Percentiles rank a stretch among this genome's conserved stretches.
phyloP scores from a whole-genome alignment of 2,329 filamentous ascomycete species.

The Alternaria burnsii region DNA sequence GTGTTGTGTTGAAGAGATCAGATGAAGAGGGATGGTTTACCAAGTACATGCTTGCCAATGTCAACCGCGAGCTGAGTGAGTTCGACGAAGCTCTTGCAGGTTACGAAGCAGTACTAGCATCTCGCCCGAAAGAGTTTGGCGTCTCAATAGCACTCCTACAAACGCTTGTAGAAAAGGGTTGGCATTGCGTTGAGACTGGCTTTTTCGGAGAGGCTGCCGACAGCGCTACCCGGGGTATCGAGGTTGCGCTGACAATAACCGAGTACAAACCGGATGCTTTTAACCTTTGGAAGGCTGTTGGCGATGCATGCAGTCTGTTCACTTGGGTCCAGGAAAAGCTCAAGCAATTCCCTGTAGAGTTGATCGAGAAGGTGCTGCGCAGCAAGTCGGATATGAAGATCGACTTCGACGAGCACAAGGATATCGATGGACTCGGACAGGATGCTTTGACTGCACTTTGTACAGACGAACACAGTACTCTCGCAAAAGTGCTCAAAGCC shows the following conservation, averaged over 20 bases:
- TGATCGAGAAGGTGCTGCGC: conserved; percentile 67
- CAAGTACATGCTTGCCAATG: conserved; percentile 94
- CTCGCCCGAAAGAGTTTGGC: conserved; percentile 78
- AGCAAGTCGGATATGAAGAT: conserved; percentile 58
- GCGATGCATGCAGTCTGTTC: conserved; percentile 87
- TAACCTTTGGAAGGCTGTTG: conserved; percentile 94
- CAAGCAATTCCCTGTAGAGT: conserved; percentile 67
- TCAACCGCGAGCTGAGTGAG: conserved; percentile 90
- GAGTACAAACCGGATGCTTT: conserved; percentile 74
- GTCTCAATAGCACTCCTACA: conserved; percentile 89
- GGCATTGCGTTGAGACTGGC: conserved; percentile 79
- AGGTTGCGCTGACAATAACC: conserved; percentile 70
- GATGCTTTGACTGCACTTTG: conserved; percentile 42
- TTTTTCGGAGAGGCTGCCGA: conserved; percentile 84
- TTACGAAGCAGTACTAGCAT: conserved; percentile 76
- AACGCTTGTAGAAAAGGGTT: conserved; percentile 82
- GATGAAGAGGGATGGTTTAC: conserved; percentile 89
- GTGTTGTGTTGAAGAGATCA: conserved; percentile 61
- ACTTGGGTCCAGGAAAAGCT: conserved; percentile 76
- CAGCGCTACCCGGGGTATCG: conserved; percentile 73
- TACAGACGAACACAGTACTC: conserved; percentile 23
- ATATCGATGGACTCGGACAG: conserved; percentile 71
- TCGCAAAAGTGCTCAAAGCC: conserved; percentile 71
- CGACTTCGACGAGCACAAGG: conserved; percentile 67
- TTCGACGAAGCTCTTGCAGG: conserved; percentile 82